Conservation (phyloP, 345 rosid species). For the Combretum micranthum region DNA sequence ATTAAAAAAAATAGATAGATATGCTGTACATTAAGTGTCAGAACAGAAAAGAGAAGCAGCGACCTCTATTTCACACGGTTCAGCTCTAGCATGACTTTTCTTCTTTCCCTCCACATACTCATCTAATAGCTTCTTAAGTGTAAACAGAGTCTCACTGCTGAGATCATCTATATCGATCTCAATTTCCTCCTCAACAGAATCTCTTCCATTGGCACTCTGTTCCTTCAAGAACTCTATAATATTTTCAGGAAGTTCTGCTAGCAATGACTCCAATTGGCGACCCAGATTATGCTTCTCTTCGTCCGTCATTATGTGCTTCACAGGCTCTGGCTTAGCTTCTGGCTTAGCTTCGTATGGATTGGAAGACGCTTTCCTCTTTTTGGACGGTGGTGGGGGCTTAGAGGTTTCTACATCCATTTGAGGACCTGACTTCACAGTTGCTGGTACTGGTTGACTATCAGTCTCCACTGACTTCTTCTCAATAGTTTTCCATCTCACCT, state of each 20-base stretch:
- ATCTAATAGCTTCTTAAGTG: conserved; percentile 62
- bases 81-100: conserved; percentile 40
- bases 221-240: conserved; percentile 75
- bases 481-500: conserved; percentile 73
- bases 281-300: conserved; percentile 61
- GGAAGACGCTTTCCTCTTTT: conserved; percentile 58
- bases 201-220: conserved; percentile 61
- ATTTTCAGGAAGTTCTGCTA: conserved; percentile 63
- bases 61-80: conserved; percentile 92
- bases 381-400: conserved; percentile 34
- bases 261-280: conserved; percentile 48
- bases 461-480: conserved; percentile 52
- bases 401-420: conserved; percentile 28
- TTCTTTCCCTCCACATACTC: conserved; percentile 59
- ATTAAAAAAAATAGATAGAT: too few relatives aligned
- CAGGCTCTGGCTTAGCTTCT: conserved; percentile 39
- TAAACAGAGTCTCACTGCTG: conserved; percentile 64
- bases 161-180: conserved; percentile 96
- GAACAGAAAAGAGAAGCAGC: conserved; percentile 7
- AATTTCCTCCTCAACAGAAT: conserved; percentile 72
- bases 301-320: conserved; percentile 43
- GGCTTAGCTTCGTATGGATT: conserved; percentile 29
- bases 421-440: conserved; percentile 25
- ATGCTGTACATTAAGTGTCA: neutral
- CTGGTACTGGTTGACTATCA: conserved; percentile 26